These are phyloP conservation scores for Agrocybe praecox DNA, from an alignment of 768 basidiomycete species.

Conservation along the genomic window DNA sequence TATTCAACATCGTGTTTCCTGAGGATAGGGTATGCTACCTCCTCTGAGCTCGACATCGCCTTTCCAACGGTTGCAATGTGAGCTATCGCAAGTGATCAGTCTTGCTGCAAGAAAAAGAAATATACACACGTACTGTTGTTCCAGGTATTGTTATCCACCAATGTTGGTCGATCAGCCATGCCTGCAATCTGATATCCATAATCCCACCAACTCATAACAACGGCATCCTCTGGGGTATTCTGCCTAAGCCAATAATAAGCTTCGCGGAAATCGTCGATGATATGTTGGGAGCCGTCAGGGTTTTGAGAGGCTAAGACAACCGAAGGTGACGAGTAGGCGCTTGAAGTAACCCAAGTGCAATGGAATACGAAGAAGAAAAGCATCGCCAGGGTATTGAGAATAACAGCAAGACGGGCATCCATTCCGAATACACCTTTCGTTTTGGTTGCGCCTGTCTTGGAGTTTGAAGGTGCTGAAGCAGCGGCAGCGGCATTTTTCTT, in stretches of 20 bases:
- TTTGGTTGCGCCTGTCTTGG: constrained; percentile 36
- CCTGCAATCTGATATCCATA: constrained; percentile 99
- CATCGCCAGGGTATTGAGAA: constrained; percentile 76
- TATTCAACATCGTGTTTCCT: constrained; percentile 98
- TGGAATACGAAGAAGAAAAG: constrained; percentile 92
- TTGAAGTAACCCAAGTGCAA: constrained; percentile 95
- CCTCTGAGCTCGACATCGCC: constrained; percentile 94
- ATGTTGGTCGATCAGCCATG: constrained; percentile 94
- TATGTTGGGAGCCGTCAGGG: constrained; percentile 85
- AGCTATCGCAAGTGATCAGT: constrained; percentile 43
- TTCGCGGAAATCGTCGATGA: constrained; percentile 99
- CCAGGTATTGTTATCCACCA: constrained; percentile 99
- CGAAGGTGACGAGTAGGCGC: constrained; percentile 96
- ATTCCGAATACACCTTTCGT: constrained; percentile 77
- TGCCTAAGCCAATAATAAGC: constrained; percentile 98
- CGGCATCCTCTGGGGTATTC: constrained; percentile 90
- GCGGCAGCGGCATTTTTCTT: constrained; percentile 50
- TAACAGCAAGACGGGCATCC: constrained; percentile 77
- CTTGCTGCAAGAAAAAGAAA: not conserved
- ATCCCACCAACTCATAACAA: constrained; percentile 99
- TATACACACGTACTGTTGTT: constrained; percentile 84
- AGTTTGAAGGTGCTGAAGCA: constrained; percentile 29
- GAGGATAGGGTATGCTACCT: constrained; percentile 95
- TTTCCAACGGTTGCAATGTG: constrained; percentile 99
- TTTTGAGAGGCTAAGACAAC: constrained; percentile 86